These are phyloP conservation scores for Parasarocladium wereldwijsianum DNA, from an alignment of 2,329 filamentous ascomycete species.

Conservation along the genomic window DNA sequence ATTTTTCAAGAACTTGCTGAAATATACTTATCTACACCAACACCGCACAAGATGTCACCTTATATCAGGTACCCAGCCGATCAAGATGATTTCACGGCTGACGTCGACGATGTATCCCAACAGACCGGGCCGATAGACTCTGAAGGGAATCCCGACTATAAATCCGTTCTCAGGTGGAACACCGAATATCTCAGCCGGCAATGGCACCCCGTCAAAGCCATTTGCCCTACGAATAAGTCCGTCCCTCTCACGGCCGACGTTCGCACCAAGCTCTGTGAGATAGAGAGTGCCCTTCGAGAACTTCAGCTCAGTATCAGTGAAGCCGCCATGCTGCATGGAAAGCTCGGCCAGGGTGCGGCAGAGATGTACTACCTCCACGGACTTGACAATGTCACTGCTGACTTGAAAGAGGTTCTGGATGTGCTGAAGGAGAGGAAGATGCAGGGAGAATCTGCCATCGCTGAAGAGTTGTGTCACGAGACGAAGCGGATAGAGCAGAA, in stretches of 20 bases:
- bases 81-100: neutral
- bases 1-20: too few relatives aligned
- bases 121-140: too few relatives aligned
- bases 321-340: neutral
- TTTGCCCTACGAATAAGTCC: neutral
- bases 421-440: too few relatives aligned
- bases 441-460: too few relatives aligned
- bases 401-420: constrained; percentile 2
- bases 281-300: neutral
- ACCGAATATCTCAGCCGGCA: constrained; percentile 1
- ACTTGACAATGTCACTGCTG: neutral
- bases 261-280: neutral
- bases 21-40: too few relatives aligned
- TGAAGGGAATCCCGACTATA: neutral
- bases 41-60: too few relatives aligned
- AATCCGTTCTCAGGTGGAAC: neutral
- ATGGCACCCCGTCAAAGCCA: neutral
- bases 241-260: neutral
- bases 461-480: too few relatives aligned
- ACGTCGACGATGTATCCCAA: neutral
- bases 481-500: too few relatives aligned
- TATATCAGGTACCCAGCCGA: too few relatives aligned
- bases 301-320: neutral
- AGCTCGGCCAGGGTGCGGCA: neutral
- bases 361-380: neutral